Evolutionary conservation across 2,329 filamentous ascomycete species (phyloP), one percentile per base, ranked within the genome.

Genomic region (Phyllosticta citriasiana): DNA sequence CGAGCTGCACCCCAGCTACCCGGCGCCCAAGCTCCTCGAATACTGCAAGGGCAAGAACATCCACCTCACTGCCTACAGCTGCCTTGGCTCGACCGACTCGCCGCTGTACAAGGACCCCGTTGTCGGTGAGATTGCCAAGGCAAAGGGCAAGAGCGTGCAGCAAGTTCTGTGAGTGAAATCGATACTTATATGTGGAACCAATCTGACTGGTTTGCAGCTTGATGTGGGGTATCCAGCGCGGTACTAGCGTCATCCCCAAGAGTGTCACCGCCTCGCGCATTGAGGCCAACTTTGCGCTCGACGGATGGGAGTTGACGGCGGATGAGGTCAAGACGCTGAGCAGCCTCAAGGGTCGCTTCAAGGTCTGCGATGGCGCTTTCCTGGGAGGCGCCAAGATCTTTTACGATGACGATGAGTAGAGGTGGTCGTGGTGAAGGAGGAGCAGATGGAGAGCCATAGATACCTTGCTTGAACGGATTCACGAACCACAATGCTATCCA

Each of bases 221-320:
- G 65, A 79, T 85, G 68, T 96, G 90, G 89, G 90, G 89, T 65
- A 77, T 95, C 60, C 84, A 88, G 73, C 86, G 91, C 71, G 89
- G 88, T 63, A 90, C 87, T 79, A 88, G 84, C 66, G 89, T 96
- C 58, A 91, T 96, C 68, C 90, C 90, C 69, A 96, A 96, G 82
- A 88, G 84, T 58, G 88, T 92, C 62, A 91, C 84, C 66, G 82
- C 85, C 66, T 79, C 79, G 59, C 83, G 90, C 52, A 91, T 96
- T 69, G 80, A 88, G 75, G 83, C 78, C 64, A 95, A 96, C 80
- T 89, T 85, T 67, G 83, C 88, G 72, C 79, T 79, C 25, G 84
- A 91, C 73, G 88, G 87, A 59, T 93, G 86, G 84, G 79, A 83
- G 63, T 76, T 95, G 74, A 86, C 82, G 3, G 81, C 82, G 3